Base-by-base conservation (phyloP, 805 yeast species). In the Kregervanrija fluxuum region DNA sequence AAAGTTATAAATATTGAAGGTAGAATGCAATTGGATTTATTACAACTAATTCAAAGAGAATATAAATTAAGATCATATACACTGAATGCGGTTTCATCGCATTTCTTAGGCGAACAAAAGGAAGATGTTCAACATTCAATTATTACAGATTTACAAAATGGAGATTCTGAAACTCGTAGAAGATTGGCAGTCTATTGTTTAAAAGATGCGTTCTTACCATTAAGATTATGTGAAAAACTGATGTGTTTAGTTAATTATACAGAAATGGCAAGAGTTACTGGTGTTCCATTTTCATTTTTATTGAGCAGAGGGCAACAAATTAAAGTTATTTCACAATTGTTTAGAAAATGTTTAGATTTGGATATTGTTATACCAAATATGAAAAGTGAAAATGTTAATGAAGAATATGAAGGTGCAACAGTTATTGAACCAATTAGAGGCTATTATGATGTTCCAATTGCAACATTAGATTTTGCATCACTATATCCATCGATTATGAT, bases 181-280 rank as follows among this genome's bases (percentile, higher is more conserved):
- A 76, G 99, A 49, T 71, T 93, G 57, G 99, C 99, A 0, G 97
- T 93, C 5, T 93, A 93, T 64, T 93, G 99, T 73, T 70, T 93
- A 56, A 93, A 93, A 57, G 99, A 93, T 71, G 96, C 99, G 0
- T 90, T 84, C 57, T 69, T 93, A 38, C 99, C 99, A 1, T 60
- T 93, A 54, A 70, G 99, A 51, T 71, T 93, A 33, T 65, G 90
- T 55, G 97, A 91, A 51, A 95, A 91, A 57, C 73, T 93, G 43
- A 95, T 93, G 99, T 89, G 97, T 55, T 70, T 93, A 48, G 95
- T 95, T 48, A 93, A 93, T 59, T 93, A 93, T 65, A 91, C 97
- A 0, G 99, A 93, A 66, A 93, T 93, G 99, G 97, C 99, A 1
- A 82, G 99, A 69, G 99, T 93, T 28, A 93, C 99, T 0, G 99